phyloP scores from a whole-genome alignment of 805 yeast genomes.

The Sugiyamaella chiloensis region DNA sequence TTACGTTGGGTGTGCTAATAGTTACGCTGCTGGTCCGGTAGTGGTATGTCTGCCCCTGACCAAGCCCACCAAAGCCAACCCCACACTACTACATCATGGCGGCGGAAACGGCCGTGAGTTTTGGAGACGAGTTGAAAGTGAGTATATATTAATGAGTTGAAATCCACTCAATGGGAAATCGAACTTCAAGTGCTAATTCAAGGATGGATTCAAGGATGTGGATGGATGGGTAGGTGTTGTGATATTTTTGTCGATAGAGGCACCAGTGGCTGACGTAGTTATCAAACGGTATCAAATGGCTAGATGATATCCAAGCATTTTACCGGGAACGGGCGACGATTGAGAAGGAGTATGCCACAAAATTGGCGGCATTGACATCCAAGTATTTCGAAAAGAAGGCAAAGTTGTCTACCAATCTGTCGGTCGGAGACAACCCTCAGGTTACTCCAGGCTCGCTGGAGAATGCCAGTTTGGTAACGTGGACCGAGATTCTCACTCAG shows the following conservation, averaged over 20 bases:
- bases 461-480: constrained; percentile 77
- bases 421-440: constrained; percentile 89
- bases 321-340: constrained; percentile 77
- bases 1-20: constrained; percentile 4
- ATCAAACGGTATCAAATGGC: constrained; percentile 65
- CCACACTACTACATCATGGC: constrained; percentile 3
- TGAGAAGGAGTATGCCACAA: constrained; percentile 78
- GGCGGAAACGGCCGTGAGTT: constrained; percentile 24
- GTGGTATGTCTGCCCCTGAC: neutral
- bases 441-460: constrained; percentile 95
- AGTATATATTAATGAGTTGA: too few relatives aligned
- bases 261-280: constrained; percentile 21
- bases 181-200: too few relatives aligned
- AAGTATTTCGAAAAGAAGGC: constrained; percentile 78
- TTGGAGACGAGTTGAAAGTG: constrained; percentile 35
- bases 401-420: constrained; percentile 56
- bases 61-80: constrained; percentile 3
- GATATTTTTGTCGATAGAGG: neutral
- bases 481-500: constrained; percentile 84
- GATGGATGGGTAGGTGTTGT: constrained; percentile 61
- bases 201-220: constrained; percentile 76
- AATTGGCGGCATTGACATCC: constrained; percentile 58
- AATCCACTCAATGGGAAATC: too few relatives aligned
- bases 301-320: constrained; percentile 74
- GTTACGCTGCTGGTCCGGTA: constrained; percentile 2